Evolutionary conservation across 2,329 filamentous ascomycete species (phyloP).

Genomic region (Venturia effusa): DNA sequence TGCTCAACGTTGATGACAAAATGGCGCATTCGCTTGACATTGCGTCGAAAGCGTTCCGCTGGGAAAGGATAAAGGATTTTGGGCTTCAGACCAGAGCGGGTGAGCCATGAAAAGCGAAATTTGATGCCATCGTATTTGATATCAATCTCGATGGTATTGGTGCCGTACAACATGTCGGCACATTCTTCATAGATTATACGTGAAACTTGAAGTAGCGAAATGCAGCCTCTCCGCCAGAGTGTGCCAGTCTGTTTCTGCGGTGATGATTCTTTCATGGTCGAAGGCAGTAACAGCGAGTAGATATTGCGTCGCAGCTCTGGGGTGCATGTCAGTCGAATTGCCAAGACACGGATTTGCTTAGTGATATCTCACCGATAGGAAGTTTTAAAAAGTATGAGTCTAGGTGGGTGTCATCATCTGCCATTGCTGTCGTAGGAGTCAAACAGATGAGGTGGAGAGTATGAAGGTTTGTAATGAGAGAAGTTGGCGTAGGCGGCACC

Average conservation of each 20-base stretch:
- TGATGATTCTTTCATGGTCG: conserved; percentile 23
- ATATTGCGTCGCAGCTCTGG: conserved; percentile 33
- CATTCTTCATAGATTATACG: conserved; percentile 35
- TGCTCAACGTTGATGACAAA: conserved; percentile 35
- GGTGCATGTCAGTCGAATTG: neutral
- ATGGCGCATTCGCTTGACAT: conserved; percentile 30
- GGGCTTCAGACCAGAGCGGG: conserved; percentile 29
- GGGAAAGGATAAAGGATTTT: conserved; percentile 30
- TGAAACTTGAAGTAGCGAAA: conserved; percentile 27
- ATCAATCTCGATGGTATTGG: conserved; percentile 35
- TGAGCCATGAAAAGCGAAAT: conserved; percentile 34
- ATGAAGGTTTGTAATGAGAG: too few relatives aligned
- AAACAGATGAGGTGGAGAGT: neutral
- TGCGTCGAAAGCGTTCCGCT: conserved; percentile 29
- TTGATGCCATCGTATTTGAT: conserved; percentile 32
- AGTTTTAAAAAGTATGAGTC: neutral
- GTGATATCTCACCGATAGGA: conserved; percentile 2
- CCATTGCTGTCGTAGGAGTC: neutral
- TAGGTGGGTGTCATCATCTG: neutral
- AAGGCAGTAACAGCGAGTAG: conserved; percentile 31
- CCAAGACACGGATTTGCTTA: too few relatives aligned
- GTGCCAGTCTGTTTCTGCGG: conserved; percentile 14
- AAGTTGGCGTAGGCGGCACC: too few relatives aligned
- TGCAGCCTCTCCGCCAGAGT: conserved; percentile 34
- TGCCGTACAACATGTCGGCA: conserved; percentile 34